Evolutionary conservation across 805 yeast genomes (phyloP).

Genomic region (Zygosaccharomyces pseudorouxii): DNA sequence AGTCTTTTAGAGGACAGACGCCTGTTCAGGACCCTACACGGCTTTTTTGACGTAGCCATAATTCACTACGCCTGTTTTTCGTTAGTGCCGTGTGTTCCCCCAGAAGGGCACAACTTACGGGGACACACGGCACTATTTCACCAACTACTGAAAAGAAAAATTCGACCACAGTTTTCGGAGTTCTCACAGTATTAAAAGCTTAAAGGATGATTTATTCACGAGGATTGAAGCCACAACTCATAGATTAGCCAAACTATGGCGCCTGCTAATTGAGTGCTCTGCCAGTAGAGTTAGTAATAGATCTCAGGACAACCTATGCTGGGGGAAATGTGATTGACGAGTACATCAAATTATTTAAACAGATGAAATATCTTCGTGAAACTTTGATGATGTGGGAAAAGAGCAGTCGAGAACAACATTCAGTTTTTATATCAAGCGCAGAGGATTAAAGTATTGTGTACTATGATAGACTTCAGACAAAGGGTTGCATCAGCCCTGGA

Average conservation of each 20-base stretch:
- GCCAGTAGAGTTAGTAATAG: too few relatives aligned
- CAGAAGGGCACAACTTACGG: neutral
- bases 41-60: neutral
- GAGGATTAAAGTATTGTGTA: neutral
- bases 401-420: too few relatives aligned
- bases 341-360: neutral
- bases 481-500: neutral
- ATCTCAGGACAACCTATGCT: neutral
- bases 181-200: neutral
- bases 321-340: neutral
- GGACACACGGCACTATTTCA: neutral
- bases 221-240: neutral
- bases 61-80: neutral
- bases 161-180: neutral
- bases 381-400: neutral
- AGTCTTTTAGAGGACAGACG: neutral
- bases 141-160: neutral
- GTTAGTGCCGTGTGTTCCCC: slow-evolving; percentile 4
- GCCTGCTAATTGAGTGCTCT: neutral
- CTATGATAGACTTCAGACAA: neutral
- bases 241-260: neutral
- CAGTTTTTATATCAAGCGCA: too few relatives aligned
- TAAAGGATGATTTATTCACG: neutral
- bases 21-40: neutral
- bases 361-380: neutral